Base-by-base conservation (phyloP, 371 early-diverging fungal genomes). In the Batkoa obscura region DNA sequence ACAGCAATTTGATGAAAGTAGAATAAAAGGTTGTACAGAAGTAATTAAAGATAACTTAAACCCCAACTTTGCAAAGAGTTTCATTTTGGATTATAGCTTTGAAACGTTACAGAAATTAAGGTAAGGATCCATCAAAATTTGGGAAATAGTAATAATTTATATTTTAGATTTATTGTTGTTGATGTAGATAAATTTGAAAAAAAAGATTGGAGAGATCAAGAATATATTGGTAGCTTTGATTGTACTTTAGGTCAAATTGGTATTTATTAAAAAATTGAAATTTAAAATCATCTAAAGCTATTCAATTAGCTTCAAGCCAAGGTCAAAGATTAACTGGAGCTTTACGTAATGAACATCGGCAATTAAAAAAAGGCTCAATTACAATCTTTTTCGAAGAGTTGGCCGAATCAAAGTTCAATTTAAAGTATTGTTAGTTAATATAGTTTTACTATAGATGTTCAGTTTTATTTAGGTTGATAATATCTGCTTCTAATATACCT, bases 41-140 rank as follows among this genome's bases (percentile, higher is more conserved):
- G 59, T 67, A 48, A 51, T 75, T 10, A 60, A 62, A 55, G 66
- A 74, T 57, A 65, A 65, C 42, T 56, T 67, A 33, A 66, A 67
- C 34, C 74, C 75, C 34, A 65, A 65, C 23, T 75, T 75, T 59
- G 59, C 68, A 30, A 71, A 43, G 37, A 54, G 63, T 35, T 59
- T 75, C 42, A 10, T 62, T 8, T 51, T 72, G 23, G 67, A 70
- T 39, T 75, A 71, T 58, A 65, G 61, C 30, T 75, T 75, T 62
- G 76, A 75, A 60, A 60, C 65, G 15, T 58, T 66, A 5, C 71
- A 74, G 58, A 49, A 46, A 8, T 55, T 72, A 34, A 64, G 64
- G 66, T 56, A 33, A 57, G 34, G 35, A 23, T 17, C 45, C 9
- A n/a, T 35, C 6, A n/a, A 23, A 23, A 23, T 23, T 23, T 23